These are phyloP conservation scores for Fraxinus americana DNA, from an alignment of 257 asterid species.

Conservation along the genomic window DNA sequence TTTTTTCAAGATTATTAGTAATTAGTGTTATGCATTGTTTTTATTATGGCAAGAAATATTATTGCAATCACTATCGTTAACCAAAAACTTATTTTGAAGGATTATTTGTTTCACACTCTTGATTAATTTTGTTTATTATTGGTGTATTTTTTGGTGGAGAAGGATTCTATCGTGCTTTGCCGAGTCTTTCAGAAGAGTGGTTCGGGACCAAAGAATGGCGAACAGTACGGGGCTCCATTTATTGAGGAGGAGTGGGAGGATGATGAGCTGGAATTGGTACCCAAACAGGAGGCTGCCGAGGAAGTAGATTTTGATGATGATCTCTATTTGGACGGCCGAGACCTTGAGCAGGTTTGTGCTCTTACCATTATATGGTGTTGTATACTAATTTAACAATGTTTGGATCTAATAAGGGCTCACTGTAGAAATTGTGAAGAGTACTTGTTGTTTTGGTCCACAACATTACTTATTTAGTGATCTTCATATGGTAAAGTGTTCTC, in stretches of 20 bases:
- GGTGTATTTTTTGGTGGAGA: constrained; percentile 24
- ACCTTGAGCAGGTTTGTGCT: constrained; percentile 75
- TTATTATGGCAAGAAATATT: neutral
- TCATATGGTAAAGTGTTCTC: constrained; percentile 11
- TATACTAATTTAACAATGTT: neutral
- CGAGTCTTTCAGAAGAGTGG: constrained; percentile 98
- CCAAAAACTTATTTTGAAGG: constrained; percentile 14
- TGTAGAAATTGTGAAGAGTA: neutral
- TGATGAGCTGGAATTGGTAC: constrained; percentile 51
- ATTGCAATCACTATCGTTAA: neutral
- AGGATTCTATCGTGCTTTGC: constrained; percentile 84
- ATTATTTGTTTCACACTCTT: neutral
- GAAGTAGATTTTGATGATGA: constrained; percentile 60
- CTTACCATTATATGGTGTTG: neutral
- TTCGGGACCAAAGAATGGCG: constrained; percentile 95
- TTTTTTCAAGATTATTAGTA: neutral
- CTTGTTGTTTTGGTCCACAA: neutral
- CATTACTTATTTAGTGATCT: neutral
- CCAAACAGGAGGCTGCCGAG: constrained; percentile 54
- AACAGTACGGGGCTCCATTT: constrained; percentile 94
- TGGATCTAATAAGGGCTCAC: neutral
- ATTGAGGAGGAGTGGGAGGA: constrained; percentile 91
- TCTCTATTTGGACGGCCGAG: constrained; percentile 63
- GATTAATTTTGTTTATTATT: constrained; percentile 19
- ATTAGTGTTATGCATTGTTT: constrained; percentile 1